These are phyloP conservation scores for Nemania serpens DNA, from an alignment of 2,329 filamentous ascomycete species.

Conservation along the genomic window DNA sequence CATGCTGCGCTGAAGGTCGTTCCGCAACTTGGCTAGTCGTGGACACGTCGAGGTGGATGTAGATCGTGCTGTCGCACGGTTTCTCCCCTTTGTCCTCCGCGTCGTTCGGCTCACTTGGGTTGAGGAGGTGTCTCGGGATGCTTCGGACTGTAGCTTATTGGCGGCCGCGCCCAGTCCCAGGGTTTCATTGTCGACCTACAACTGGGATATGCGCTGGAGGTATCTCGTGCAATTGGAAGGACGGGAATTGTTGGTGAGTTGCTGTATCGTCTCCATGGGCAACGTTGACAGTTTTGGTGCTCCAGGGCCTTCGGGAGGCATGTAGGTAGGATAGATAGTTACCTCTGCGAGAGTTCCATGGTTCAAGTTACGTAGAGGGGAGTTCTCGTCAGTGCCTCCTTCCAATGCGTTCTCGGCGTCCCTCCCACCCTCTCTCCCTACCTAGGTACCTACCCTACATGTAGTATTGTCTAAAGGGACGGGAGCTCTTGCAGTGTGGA, in stretches of 20 bases:
- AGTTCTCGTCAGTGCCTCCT: too few species aligned
- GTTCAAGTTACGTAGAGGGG: too few species aligned
- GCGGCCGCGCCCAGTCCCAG: background rate
- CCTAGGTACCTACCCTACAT: too few species aligned
- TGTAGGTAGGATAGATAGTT: background rate
- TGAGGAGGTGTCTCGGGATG: background rate
- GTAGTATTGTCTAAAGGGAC: too few species aligned
- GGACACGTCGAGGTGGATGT: background rate
- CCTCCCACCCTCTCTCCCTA: too few species aligned
- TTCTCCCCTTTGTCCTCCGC: too few species aligned
- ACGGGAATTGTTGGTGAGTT: background rate
- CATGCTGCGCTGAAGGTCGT: slow-evolving; percentile 25
- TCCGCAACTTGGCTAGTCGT: slow-evolving; percentile 23
- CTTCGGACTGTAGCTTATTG: background rate
- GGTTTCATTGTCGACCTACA: background rate
- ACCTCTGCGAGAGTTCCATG: too few species aligned
- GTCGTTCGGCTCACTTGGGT: background rate
- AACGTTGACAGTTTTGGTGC: background rate
- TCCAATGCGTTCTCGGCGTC: too few species aligned
- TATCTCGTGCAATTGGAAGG: background rate
- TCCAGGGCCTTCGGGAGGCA: background rate
- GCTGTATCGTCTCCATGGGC: background rate
- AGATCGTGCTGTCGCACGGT: background rate
- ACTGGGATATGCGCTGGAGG: background rate
- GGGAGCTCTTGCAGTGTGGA: too few species aligned